These are phyloP conservation scores for Sporobolomyces roseus DNA, from an alignment of 768 basidiomycete species.

Conservation along the genomic window DNA sequence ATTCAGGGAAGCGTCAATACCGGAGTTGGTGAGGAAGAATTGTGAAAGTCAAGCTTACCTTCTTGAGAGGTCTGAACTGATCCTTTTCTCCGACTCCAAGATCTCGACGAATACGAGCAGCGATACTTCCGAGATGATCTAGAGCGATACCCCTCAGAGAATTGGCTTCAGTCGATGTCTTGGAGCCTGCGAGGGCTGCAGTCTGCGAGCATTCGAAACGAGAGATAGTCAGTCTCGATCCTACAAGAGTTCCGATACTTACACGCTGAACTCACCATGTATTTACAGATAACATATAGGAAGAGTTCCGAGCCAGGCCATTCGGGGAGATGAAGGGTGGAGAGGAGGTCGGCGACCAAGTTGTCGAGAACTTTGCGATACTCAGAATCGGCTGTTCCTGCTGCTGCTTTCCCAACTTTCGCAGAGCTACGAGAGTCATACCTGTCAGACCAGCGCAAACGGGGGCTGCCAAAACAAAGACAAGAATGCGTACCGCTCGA, in stretches of 20 bases:
- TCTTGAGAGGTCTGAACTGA: constrained; percentile 59
- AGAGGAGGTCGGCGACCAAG: constrained; percentile 77
- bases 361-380: constrained; percentile 90
- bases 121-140: constrained; percentile 91
- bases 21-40: not conserved
- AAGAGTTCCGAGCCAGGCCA: constrained; percentile 90
- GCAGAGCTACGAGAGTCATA: no score
- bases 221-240: no score
- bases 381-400: constrained; percentile 88
- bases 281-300: constrained; percentile 71
- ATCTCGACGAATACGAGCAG: constrained; percentile 68
- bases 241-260: not conserved
- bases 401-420: constrained; percentile 80
- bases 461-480: no score
- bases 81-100: constrained; percentile 46
- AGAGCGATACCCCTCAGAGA: constrained; percentile 83
- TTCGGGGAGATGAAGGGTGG: constrained; percentile 89
- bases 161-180: constrained; percentile 67
- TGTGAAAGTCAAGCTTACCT: constrained; percentile 53
- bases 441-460: no score
- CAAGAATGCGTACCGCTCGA: constrained; percentile 56
- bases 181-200: constrained; percentile 74
- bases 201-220: constrained; percentile 55
- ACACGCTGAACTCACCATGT: constrained; percentile 62
- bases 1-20: not conserved